Conservation (phyloP, 345 rosid genomes). For the Firmiana major region DNA sequence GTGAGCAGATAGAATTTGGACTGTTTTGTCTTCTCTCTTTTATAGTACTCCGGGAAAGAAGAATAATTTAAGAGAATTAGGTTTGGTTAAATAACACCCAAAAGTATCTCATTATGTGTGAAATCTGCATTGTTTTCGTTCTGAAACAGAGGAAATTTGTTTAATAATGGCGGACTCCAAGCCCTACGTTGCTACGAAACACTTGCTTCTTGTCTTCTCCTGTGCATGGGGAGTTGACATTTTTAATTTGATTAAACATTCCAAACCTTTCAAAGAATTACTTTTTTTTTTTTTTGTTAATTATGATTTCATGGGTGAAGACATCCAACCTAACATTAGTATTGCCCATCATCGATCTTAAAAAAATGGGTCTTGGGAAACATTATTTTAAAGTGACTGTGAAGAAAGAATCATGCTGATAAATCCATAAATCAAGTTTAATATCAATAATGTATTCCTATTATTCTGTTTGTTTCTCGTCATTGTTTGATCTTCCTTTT, state of each 20-base stretch:
- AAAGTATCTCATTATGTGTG: conserved; percentile 24
- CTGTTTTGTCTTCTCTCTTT: conserved; percentile 16
- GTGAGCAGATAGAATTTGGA: conserved; percentile 17
- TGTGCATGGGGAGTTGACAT: conserved; percentile 44
- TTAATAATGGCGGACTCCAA: conserved; percentile 1
- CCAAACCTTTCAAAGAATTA: conserved; percentile 38
- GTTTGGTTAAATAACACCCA: conserved; percentile 29
- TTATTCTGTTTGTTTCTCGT: conserved; percentile 15
- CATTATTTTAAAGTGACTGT: not conserved
- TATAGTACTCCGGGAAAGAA: not conserved
- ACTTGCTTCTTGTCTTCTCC: conserved; percentile 22
- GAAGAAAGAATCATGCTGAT: conserved; percentile 27
- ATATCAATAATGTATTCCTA: conserved; percentile 11
- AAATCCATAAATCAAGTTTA: conserved; percentile 15
- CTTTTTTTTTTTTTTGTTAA: too few species aligned
- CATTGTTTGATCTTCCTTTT: conserved; percentile 11
- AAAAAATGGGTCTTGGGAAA: not conserved
- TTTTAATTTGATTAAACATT: not conserved
- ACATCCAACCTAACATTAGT: conserved; percentile 21
- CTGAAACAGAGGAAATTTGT: conserved; percentile 15
- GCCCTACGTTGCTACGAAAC: conserved; percentile 12
- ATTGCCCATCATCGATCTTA: not conserved
- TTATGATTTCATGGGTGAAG: conserved; percentile 13
- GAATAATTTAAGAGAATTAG: conserved; percentile 24
- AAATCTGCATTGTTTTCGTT: conserved; percentile 17